Evolutionary conservation across 2,329 filamentous ascomycete species (phyloP).

Genomic region (Epichloe glyceriae): DNA sequence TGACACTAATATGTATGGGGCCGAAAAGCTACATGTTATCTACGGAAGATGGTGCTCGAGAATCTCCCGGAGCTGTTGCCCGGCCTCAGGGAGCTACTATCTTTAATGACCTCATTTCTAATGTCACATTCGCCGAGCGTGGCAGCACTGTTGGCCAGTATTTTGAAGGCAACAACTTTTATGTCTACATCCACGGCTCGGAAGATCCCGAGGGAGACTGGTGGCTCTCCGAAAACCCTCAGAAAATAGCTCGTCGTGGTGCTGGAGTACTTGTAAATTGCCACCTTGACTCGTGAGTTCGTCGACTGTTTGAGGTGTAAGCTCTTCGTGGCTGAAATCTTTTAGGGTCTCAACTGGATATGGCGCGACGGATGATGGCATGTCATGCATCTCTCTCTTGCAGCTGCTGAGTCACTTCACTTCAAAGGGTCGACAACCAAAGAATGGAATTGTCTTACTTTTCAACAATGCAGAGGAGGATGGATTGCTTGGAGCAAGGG

Average conservation of each 20-base stretch:
- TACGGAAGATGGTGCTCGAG: not conserved
- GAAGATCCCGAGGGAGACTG: slow-evolving; percentile 61
- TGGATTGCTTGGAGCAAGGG: slow-evolving; percentile 73
- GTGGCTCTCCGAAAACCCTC: slow-evolving; percentile 43
- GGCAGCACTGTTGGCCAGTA: slow-evolving; percentile 43
- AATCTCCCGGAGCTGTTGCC: not conserved
- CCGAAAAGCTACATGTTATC: not conserved
- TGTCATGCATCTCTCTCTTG: slow-evolving; percentile 75
- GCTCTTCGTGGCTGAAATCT: not conserved
- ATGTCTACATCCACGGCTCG: slow-evolving; percentile 77
- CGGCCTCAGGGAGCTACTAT: slow-evolving; percentile 38
- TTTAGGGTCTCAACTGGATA: slow-evolving; percentile 78
- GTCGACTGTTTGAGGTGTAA: not conserved
- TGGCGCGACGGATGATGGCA: slow-evolving; percentile 87
- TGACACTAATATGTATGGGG: not conserved
- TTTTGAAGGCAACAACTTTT: slow-evolving; percentile 85
- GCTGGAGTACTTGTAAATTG: slow-evolving; percentile 87
- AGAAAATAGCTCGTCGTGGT: slow-evolving; percentile 37
- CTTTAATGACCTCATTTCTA: slow-evolving; percentile 68
- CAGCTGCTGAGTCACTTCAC: slow-evolving; percentile 85
- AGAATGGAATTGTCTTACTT: slow-evolving; percentile 67
- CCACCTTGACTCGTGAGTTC: slow-evolving; percentile 63
- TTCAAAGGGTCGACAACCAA: slow-evolving; percentile 54
- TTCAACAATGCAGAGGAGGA: slow-evolving; percentile 97
- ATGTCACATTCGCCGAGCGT: slow-evolving; percentile 48